A percentile compares a stretch with the other conserved stretches of the same genome.
phyloP scores from a whole-genome alignment of 768 basidiomycete species.

The Kwoniella heveanensis region DNA sequence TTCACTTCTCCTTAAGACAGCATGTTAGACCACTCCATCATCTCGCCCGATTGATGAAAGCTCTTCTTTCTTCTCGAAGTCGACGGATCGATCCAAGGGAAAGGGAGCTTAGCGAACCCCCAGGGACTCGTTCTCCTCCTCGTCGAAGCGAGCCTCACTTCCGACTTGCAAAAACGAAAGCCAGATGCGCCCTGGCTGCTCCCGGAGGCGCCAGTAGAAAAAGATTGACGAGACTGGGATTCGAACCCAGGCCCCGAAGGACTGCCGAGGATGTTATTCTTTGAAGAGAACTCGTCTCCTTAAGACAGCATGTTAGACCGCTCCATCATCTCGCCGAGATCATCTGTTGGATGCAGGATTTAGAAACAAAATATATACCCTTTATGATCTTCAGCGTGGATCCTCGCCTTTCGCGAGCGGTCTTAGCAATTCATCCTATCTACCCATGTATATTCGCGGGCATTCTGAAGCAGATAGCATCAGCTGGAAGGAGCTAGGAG shows the following conservation, averaged over 20 bases:
- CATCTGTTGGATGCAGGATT: background rate
- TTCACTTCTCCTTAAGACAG: conserved; percentile 24
- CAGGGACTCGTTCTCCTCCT: background rate
- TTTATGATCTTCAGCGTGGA: background rate
- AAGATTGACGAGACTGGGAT: conserved; percentile 22
- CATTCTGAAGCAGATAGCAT: background rate
- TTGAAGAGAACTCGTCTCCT: conserved; percentile 13
- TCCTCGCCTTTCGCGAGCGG: background rate
- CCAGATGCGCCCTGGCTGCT: too few species aligned
- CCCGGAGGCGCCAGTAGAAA: background rate
- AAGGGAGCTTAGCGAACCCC: background rate
- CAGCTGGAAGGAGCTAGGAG: background rate
- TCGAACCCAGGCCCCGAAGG: conserved; percentile 30
- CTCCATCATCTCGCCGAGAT: conserved; percentile 18
- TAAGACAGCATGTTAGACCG: conserved; percentile 28
- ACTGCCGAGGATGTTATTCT: conserved; percentile 24
- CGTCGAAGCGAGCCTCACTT: background rate
- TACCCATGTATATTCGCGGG: background rate
- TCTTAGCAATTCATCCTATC: background rate
- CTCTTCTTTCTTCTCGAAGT: background rate
- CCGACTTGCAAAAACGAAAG: background rate
- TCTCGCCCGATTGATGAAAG: conserved; percentile 12
- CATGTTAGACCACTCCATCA: conserved; percentile 25
- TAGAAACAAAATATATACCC: background rate
- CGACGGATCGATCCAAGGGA: background rate